phyloP scores from a whole-genome alignment of 495 filamentous ascomycete species.

The Hypoxylon fuscum region DNA sequence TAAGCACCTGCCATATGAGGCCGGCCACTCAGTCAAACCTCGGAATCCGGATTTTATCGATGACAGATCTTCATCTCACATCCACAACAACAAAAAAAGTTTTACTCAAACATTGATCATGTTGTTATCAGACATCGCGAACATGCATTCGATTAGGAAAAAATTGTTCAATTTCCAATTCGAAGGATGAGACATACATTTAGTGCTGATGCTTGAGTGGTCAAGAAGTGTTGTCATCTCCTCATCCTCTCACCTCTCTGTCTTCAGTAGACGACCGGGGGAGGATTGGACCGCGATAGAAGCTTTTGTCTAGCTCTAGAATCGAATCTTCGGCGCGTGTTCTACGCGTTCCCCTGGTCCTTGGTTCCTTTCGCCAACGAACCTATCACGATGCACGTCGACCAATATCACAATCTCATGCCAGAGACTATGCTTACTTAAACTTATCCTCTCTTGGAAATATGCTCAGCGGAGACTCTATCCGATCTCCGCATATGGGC shows the following conservation, averaged over 20 bases:
- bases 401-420: slow-evolving; percentile 34
- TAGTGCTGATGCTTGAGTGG: too few species aligned
- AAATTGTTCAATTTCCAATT: too few species aligned
- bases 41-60: slow-evolving; percentile 18
- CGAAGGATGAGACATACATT: too few species aligned
- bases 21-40: slow-evolving; percentile 6
- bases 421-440: slow-evolving; percentile 5
- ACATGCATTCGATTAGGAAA: neutral
- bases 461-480: slow-evolving; percentile 18
- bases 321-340: slow-evolving; percentile 29
- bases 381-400: slow-evolving; percentile 23
- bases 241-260: neutral
- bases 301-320: slow-evolving; percentile 13
- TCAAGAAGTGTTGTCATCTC: too few species aligned
- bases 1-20: too few species aligned
- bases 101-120: slow-evolving; percentile 1
- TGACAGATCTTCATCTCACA: slow-evolving; percentile 34
- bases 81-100: slow-evolving; percentile 21
- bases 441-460: slow-evolving; percentile 35
- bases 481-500: slow-evolving; percentile 32
- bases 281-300: neutral
- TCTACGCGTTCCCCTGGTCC: slow-evolving; percentile 24
- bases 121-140: neutral
- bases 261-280: neutral
- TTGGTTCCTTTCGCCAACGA: slow-evolving; percentile 8